These are phyloP conservation scores for Alternaria sp. DNA, from an alignment of 2,329 filamentous ascomycete species.

Conservation along the genomic window DNA sequence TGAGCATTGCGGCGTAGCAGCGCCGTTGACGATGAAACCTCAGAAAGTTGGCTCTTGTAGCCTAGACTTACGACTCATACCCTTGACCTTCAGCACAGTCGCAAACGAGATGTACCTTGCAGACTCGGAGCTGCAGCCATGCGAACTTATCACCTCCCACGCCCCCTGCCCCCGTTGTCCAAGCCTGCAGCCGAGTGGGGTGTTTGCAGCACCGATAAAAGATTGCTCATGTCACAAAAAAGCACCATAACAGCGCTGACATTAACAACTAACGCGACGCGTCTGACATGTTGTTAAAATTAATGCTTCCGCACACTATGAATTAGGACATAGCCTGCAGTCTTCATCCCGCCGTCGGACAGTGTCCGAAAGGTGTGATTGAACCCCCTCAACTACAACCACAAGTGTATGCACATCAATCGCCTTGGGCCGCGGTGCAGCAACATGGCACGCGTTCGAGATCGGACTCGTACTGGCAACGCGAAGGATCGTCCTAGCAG, in stretches of 20 bases:
- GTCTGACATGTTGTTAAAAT: neutral
- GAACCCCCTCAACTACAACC: neutral
- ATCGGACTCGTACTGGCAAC: conserved; percentile 5
- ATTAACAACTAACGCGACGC: conserved; percentile 6
- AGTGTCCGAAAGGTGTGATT: conserved; percentile 10
- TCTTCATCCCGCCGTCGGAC: conserved; percentile 10
- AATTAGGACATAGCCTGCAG: neutral
- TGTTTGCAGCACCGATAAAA: conserved; percentile 8
- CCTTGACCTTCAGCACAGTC: conserved; percentile 20
- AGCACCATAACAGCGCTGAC: conserved; percentile 9
- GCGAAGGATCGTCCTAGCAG: conserved; percentile 9
- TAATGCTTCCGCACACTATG: neutral
- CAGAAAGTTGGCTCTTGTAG: conserved; percentile 17
- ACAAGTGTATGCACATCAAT: conserved; percentile 4
- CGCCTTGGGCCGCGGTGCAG: conserved; percentile 1
- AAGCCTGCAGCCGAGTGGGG: conserved; percentile 12
- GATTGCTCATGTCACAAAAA: conserved; percentile 21
- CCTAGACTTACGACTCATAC: conserved; percentile 20
- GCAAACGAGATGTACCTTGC: conserved; percentile 27
- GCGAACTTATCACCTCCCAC: conserved; percentile 14
- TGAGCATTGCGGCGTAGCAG: conserved; percentile 7
- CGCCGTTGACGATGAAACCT: conserved; percentile 15
- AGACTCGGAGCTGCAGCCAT: conserved; percentile 18
- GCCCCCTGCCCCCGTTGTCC: conserved; percentile 17
- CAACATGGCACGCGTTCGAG: neutral